Evolutionary conservation across 164 flowering plant species (phyloP), one percentile per base, ranked within the genome.

Genomic region (Macadamia tetraphylla): DNA sequence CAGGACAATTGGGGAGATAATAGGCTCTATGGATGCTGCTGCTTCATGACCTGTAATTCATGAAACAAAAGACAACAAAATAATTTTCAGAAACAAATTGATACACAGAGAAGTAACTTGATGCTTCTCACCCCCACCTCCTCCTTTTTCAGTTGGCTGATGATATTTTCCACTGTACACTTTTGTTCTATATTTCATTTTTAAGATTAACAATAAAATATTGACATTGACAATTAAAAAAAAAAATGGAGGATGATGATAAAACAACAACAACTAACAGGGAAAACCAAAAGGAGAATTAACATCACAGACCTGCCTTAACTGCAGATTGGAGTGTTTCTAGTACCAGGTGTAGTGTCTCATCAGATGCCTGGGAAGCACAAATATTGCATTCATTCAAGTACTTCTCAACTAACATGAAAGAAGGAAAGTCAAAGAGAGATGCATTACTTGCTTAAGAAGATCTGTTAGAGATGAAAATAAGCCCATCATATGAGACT

Each of bases 281-380:
- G 53, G 18, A n/a, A 40, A 68, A 11, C 32, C 29, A 6, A 68
- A 72, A 46, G 29, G 6, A 32, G 60, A 46, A 42, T 44, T 43
- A 35, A 17, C 63, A 12, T 48, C 57, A 64, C 78, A 53, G 12
- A 94, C 98, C 96, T 69, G 95, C 88, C 77, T 63, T 85, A 29
- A 92, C 79, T 56, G 91, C 87, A 23, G 85, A 89, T 79, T 86
- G 88, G 73, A 94, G 76, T 61, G 98, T 88, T 78, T 94, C 98
- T 65, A 94, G 91, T 67, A 94, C 88, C 66, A 92, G 77, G 79
- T 90, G 97, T 76, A 92, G 78, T 29, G 95, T 88, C 71, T 92
- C 98, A 77, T 92, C 96, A 69, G 94, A 86, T 60, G 95, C 95
- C 98, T 92, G 81, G 32, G 30, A 76, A 67, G 62, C 62, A 82